Evolutionary conservation across 768 basidiomycete species (phyloP).

Genomic region (Mycena leptocephala): DNA sequence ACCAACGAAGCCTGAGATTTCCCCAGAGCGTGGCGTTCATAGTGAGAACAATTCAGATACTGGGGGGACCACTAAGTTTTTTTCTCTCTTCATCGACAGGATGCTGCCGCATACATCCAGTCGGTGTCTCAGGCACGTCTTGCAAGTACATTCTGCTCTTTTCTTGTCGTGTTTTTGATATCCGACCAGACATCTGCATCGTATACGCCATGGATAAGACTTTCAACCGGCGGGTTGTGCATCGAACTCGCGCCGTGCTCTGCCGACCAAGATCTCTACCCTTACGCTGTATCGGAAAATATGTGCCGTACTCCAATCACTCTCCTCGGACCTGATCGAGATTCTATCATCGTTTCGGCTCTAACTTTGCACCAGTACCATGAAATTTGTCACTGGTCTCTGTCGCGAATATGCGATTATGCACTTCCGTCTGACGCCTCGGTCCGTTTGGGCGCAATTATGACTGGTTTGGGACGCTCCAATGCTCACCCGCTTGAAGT

Average conservation of each 20-base stretch:
- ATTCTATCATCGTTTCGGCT: background rate
- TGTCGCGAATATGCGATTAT: background rate
- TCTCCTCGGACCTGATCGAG: background rate
- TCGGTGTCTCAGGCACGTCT: background rate
- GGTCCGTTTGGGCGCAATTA: background rate
- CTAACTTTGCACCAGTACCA: background rate
- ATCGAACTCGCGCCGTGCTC: background rate
- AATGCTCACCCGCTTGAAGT: background rate
- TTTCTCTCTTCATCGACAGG: background rate
- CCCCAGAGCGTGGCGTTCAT: background rate
- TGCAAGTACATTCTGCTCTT: background rate
- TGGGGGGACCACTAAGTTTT: background rate
- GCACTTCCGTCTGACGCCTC: background rate
- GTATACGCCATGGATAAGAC: background rate
- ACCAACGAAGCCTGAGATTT: no score
- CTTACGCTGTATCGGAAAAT: background rate
- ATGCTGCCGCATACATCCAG: background rate
- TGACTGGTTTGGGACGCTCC: background rate
- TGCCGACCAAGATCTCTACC: background rate
- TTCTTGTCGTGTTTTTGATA: background rate
- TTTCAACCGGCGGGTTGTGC: background rate
- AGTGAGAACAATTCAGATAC: background rate
- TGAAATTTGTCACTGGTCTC: constrained; percentile 10
- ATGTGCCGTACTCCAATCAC: background rate
- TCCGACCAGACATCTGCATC: background rate